phyloP scores from a whole-genome alignment of 2,329 filamentous ascomycete species.

The Anthostomella pinea region DNA sequence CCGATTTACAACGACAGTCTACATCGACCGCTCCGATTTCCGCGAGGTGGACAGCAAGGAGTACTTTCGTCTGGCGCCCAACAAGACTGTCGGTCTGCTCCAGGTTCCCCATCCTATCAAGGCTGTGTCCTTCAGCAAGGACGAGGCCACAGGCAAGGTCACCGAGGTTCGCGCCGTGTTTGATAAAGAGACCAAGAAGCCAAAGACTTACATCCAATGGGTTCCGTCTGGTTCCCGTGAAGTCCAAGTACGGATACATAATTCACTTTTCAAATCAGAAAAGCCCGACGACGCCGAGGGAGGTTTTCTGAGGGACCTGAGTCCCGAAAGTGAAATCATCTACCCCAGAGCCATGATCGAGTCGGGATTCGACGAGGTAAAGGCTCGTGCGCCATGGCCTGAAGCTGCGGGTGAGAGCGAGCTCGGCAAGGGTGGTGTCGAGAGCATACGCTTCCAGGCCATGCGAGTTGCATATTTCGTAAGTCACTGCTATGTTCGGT shows the following conservation, averaged over 20 bases:
- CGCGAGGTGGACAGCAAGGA: constrained; percentile 68
- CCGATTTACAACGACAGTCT: constrained; percentile 72
- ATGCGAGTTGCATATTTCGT: constrained; percentile 85
- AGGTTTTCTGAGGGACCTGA: constrained; percentile 81
- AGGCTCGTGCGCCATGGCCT: constrained; percentile 73
- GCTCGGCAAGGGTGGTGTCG: constrained; percentile 59
- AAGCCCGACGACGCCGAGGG: constrained; percentile 75
- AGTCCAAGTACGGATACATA: constrained; percentile 76
- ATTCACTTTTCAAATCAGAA: constrained; percentile 81
- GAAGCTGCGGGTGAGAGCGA: constrained; percentile 70
- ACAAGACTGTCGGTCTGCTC: constrained; percentile 70
- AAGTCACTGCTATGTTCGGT: constrained; percentile 30
- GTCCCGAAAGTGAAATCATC: constrained; percentile 79
- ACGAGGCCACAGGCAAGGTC: constrained; percentile 58
- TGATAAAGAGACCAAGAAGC: constrained; percentile 68
- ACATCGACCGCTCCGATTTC: constrained; percentile 81
- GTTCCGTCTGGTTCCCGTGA: constrained; percentile 67
- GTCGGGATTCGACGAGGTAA: constrained; percentile 76
- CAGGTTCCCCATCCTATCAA: constrained; percentile 68
- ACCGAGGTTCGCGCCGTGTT: constrained; percentile 64
- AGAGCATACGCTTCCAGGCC: constrained; percentile 85
- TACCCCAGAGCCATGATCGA: constrained; percentile 78
- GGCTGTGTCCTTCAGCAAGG: constrained; percentile 66
- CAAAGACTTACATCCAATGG: constrained; percentile 90
- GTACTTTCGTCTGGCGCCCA: constrained; percentile 75